Conservation (phyloP, 2,329 filamentous ascomycete species). For the Pyricularia pennisetigena region DNA sequence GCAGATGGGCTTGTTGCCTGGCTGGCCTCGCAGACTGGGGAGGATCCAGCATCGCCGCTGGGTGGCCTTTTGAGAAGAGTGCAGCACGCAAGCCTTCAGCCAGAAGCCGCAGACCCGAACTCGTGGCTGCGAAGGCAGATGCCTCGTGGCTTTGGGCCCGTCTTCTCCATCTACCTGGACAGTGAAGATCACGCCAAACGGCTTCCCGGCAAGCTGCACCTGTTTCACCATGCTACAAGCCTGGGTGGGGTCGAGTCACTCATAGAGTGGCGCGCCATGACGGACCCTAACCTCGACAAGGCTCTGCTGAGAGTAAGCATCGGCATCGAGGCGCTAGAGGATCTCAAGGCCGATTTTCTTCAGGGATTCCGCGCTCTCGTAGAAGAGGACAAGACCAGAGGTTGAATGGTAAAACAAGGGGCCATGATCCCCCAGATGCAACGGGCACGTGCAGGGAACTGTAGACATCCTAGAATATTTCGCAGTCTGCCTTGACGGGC, state of each 20-base stretch:
- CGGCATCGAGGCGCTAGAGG: constrained; percentile 79
- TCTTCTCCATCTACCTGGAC: constrained; percentile 67
- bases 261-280: constrained; percentile 94
- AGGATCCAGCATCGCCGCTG: constrained; percentile 4
- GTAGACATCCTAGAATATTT: not conserved
- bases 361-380: constrained; percentile 52
- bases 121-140: constrained; percentile 80
- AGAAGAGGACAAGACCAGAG: constrained; percentile 15
- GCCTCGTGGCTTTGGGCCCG: constrained; percentile 82
- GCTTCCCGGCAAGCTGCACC: constrained; percentile 65
- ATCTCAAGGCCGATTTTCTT: constrained; percentile 67
- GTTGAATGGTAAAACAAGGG: not conserved
- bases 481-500: not conserved
- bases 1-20: constrained; percentile 62
- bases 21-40: constrained; percentile 40
- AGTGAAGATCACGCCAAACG: constrained; percentile 49
- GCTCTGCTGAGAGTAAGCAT: constrained; percentile 72
- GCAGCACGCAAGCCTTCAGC: constrained; percentile 66
- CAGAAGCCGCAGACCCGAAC: constrained; percentile 42
- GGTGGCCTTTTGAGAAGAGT: constrained; percentile 11
- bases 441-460: not conserved
- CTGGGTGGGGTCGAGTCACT: constrained; percentile 89
- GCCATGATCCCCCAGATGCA: no score
- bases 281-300: constrained; percentile 62
- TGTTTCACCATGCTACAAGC: constrained; percentile 94